Conservation (phyloP, 306 rosid species). For the Malus orientalis region DNA sequence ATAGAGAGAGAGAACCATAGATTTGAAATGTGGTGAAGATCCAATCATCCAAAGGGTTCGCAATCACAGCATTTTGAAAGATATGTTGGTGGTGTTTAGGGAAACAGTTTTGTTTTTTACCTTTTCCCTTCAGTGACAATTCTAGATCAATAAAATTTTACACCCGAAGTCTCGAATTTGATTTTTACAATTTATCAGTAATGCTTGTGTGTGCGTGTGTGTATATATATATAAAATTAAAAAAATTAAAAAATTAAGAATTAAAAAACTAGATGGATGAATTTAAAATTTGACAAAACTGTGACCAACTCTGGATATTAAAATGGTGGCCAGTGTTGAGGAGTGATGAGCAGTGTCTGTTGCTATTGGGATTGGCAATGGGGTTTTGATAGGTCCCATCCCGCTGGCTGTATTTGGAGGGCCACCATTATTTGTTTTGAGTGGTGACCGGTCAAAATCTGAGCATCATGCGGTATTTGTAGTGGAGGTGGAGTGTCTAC, state of each 20-base stretch:
- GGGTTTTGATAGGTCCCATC: background rate
- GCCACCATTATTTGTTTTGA: background rate
- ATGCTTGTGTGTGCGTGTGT: no score
- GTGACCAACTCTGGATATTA: no score
- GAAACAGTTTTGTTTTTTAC: background rate
- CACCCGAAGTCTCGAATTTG: background rate
- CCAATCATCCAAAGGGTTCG: background rate
- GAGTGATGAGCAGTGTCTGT: background rate
- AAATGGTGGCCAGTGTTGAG: background rate
- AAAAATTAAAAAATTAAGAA: background rate
- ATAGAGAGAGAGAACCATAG: conserved; percentile 4
- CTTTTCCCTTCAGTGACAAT: background rate
- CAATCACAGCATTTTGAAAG: background rate
- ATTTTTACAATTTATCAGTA: background rate
- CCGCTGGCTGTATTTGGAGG: background rate
- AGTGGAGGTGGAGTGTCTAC: background rate
- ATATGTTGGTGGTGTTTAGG: background rate
- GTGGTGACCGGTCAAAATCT: conserved; percentile 13
- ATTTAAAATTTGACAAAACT: background rate
- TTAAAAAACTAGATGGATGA: background rate
- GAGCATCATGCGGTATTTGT: background rate
- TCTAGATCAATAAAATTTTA: no score
- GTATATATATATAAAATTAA: background rate
- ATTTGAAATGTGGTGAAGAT: conserved; percentile 26
- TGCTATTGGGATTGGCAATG: conserved; percentile 1